These are phyloP conservation scores for Aspergillus ochraceus DNA, from an alignment of 2,329 filamentous ascomycete species.

Conservation along the genomic window DNA sequence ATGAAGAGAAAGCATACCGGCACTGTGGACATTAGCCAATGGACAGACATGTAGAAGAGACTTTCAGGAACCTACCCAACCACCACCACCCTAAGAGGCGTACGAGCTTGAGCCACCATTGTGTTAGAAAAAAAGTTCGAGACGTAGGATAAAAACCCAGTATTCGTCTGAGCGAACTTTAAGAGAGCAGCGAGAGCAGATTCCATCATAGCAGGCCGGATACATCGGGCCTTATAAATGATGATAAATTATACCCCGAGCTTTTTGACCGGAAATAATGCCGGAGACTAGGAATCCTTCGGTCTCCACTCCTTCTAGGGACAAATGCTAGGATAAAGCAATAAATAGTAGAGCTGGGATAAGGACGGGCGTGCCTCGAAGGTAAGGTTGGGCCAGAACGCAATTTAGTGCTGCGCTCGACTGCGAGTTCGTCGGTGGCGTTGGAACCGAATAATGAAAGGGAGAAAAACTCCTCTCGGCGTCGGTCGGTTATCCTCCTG, in stretches of 20 bases:
- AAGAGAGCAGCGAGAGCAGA: neutral
- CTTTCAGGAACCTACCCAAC: constrained; percentile 33
- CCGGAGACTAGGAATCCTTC: neutral
- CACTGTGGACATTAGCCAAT: neutral
- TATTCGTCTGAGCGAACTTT: neutral
- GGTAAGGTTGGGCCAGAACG: neutral
- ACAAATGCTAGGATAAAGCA: neutral
- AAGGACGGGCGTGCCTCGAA: neutral
- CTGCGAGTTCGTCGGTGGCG: neutral
- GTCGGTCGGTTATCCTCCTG: neutral
- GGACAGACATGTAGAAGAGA: neutral
- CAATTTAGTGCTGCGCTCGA: neutral
- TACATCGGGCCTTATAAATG: neutral
- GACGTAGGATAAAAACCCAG: neutral
- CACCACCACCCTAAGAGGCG: constrained; percentile 32
- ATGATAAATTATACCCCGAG: neutral
- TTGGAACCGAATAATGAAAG: neutral
- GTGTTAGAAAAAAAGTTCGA: constrained; percentile 14
- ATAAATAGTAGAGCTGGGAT: neutral
- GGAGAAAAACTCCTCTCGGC: neutral
- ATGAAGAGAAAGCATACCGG: neutral
- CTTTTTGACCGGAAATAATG: neutral
- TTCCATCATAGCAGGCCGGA: neutral
- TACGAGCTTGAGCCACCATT: constrained; percentile 24
- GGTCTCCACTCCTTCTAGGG: neutral